Conservation (phyloP, 2,329 filamentous ascomycete species). For the Epichloe aotearoae region DNA sequence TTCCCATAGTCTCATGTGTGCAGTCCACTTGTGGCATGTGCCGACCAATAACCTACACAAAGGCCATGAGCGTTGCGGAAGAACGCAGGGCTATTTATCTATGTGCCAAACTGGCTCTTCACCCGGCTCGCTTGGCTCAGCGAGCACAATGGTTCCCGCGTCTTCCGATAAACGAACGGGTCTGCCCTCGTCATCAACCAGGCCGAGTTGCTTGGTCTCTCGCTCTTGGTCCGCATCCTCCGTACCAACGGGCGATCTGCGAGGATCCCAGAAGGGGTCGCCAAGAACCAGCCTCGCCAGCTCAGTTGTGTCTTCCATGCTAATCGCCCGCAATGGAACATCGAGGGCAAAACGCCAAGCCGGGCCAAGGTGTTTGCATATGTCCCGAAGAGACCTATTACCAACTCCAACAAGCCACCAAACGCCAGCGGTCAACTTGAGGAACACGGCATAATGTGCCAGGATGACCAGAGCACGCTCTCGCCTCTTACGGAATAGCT, state of each 20-base stretch:
- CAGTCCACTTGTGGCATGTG: no score
- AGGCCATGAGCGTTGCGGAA: no score
- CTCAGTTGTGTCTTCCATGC: slow-evolving; percentile 19
- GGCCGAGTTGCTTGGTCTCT: slow-evolving; percentile 2
- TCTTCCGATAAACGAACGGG: not conserved
- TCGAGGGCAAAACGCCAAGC: slow-evolving; percentile 20
- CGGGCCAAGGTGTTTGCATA: slow-evolving; percentile 25
- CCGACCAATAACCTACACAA: no score
- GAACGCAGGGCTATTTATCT: not conserved
- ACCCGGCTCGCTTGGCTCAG: slow-evolving; percentile 1
- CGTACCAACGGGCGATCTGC: not conserved
- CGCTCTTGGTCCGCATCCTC: not conserved
- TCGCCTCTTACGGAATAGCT: slow-evolving; percentile 26
- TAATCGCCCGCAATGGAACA: slow-evolving; percentile 23
- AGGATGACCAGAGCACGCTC: slow-evolving; percentile 38
- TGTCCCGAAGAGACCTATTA: slow-evolving; percentile 31
- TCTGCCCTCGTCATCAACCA: slow-evolving; percentile 7
- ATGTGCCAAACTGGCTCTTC: slow-evolving; percentile 3
- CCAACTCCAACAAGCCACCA: slow-evolving; percentile 41
- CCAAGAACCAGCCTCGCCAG: slow-evolving; percentile 30
- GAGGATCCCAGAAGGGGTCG: slow-evolving; percentile 27
- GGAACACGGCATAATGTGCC: slow-evolving; percentile 38
- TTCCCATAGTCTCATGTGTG: no score
- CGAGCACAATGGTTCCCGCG: not conserved
- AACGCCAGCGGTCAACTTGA: slow-evolving; percentile 26